Conservation (phyloP, 306 rosid genomes). For the Fragaria nilgerrensis region DNA sequence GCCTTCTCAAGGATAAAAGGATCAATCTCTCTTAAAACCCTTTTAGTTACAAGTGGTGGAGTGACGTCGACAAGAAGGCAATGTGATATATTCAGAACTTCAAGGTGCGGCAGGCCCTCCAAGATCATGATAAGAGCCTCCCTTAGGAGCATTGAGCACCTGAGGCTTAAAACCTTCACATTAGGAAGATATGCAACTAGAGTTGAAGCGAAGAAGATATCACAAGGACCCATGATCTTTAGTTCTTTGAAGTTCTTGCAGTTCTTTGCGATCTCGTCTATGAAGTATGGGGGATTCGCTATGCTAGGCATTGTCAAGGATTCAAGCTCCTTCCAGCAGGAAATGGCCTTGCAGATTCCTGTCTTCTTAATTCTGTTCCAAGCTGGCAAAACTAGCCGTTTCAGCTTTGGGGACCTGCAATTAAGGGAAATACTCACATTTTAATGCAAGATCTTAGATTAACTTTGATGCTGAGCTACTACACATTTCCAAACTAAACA, state of each 20-base stretch:
- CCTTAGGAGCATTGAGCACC: slow-evolving; percentile 49
- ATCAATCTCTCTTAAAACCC: slow-evolving; percentile 44
- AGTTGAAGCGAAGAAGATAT: slow-evolving; percentile 44
- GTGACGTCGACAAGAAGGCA: slow-evolving; percentile 48
- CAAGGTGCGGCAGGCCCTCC: slow-evolving; percentile 47
- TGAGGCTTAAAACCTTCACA: slow-evolving; percentile 64
- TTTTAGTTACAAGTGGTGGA: slow-evolving; percentile 41
- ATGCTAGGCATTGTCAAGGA: slow-evolving; percentile 80
- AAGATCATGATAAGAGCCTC: slow-evolving; percentile 53
- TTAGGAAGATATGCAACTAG: slow-evolving; percentile 52
- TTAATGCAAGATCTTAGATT: too few relatives aligned
- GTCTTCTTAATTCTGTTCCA: slow-evolving; percentile 78
- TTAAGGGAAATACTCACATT: slow-evolving; percentile 15
- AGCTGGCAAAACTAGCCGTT: slow-evolving; percentile 71
- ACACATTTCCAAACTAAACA: background rate
- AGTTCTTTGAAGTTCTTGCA: slow-evolving; percentile 66
- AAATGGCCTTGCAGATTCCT: slow-evolving; percentile 74
- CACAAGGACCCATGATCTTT: slow-evolving; percentile 85
- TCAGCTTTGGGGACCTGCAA: slow-evolving; percentile 57
- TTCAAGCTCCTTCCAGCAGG: slow-evolving; percentile 63
- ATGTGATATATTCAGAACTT: slow-evolving; percentile 75
- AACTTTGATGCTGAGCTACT: background rate
- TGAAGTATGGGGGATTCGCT: slow-evolving; percentile 58
- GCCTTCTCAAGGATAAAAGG: slow-evolving; percentile 46
- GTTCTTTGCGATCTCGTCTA: slow-evolving; percentile 57